These are phyloP conservation scores for Penicillium sp. DNA, from an alignment of 2,329 filamentous ascomycete genomes.

Conservation along the genomic window DNA sequence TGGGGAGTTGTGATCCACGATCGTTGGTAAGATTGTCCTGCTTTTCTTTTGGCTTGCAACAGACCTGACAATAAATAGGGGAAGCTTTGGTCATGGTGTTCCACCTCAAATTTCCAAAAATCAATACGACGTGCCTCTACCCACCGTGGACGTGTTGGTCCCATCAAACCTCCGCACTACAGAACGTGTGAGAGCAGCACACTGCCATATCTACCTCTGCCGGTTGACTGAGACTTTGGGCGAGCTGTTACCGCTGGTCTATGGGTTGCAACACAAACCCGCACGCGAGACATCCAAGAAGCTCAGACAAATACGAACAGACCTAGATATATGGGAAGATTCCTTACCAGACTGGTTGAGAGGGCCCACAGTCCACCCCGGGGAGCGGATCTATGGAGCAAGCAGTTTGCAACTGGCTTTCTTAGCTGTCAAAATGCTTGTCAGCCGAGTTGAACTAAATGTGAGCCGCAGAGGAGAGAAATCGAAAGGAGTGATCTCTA, in stretches of 20 bases:
- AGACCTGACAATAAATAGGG: constrained; percentile 29
- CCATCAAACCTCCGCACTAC: constrained; percentile 29
- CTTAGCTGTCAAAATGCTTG: constrained; percentile 41
- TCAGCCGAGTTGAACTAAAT: constrained; percentile 41
- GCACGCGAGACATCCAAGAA: constrained; percentile 39
- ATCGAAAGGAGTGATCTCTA: neutral
- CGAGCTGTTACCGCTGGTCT: constrained; percentile 40
- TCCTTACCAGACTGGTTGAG: constrained; percentile 39
- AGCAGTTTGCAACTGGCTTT: constrained; percentile 40
- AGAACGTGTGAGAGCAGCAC: constrained; percentile 40
- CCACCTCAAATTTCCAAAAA: constrained; percentile 47
- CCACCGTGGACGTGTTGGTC: constrained; percentile 39
- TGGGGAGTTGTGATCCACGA: constrained; percentile 52
- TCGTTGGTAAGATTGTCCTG: constrained; percentile 36
- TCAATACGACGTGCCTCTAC: constrained; percentile 50
- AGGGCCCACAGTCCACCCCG: constrained; percentile 25
- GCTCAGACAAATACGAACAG: constrained; percentile 39
- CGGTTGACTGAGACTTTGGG: constrained; percentile 42
- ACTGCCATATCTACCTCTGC: constrained; percentile 48
- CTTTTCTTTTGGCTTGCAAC: neutral
- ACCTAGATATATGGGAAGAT: constrained; percentile 41
- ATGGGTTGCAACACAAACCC: constrained; percentile 38
- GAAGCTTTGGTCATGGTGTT: constrained; percentile 49
- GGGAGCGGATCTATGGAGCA: constrained; percentile 34
- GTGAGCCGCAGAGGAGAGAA: constrained; percentile 22